Evolutionary conservation across 192 early-diverging fungal species (phyloP).

Genomic region (Pilaira anomala): DNA sequence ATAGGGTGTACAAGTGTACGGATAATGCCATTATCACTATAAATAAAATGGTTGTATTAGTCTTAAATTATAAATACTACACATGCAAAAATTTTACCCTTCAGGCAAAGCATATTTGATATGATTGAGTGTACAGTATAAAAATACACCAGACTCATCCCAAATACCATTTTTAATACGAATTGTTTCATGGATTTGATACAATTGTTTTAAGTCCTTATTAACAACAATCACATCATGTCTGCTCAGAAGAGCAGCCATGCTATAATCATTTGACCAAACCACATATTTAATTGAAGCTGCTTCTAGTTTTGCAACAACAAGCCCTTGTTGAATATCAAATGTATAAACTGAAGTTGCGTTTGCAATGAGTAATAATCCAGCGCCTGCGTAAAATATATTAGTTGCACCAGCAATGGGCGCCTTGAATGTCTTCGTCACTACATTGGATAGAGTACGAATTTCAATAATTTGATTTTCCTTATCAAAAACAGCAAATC

Average conservation of each 20-base stretch:
- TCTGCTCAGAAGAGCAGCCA: constrained; percentile 92
- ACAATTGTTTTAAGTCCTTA: constrained; percentile 85
- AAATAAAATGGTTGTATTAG: constrained; percentile 21
- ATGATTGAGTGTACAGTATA: constrained; percentile 98
- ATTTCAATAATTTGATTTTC: constrained; percentile 78
- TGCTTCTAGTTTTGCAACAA: constrained; percentile 73
- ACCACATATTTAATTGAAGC: constrained; percentile 88
- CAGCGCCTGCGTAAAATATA: constrained; percentile 86
- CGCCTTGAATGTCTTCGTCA: constrained; percentile 86
- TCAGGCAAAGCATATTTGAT: constrained; percentile 95
- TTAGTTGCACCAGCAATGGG: constrained; percentile 68
- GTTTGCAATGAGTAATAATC: constrained; percentile 80
- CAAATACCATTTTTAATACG: constrained; percentile 96
- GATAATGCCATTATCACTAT: constrained; percentile 93
- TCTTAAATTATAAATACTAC: no score
- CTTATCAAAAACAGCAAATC: constrained; percentile 95
- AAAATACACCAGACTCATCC: constrained; percentile 88
- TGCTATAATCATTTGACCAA: constrained; percentile 86
- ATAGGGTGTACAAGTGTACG: constrained; percentile 94
- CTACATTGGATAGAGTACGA: constrained; percentile 82
- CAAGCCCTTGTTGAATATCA: constrained; percentile 81
- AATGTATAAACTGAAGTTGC: constrained; percentile 84
- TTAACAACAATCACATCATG: constrained; percentile 90
- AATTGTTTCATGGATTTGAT: constrained; percentile 94
- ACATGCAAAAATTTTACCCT: constrained; percentile 58